Evolutionary conservation across 345 rosid genomes (phyloP).

Genomic region (Zanthoxylum bungeanum): DNA sequence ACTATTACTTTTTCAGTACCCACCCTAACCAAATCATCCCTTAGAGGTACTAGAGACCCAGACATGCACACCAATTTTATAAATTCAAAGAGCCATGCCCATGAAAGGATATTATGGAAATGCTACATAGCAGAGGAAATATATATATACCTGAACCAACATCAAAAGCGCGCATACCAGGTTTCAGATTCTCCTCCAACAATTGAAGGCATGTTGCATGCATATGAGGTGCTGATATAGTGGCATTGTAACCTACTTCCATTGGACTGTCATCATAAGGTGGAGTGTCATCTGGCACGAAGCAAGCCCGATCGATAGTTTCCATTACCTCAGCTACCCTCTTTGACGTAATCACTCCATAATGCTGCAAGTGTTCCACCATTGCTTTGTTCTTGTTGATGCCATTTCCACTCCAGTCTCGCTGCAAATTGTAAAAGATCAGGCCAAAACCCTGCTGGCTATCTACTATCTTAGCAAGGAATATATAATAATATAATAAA

Average conservation of each 20-base stretch:
- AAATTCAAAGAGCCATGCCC: neutral
- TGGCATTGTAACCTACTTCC: slow-evolving; percentile 91
- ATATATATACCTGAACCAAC: slow-evolving; percentile 99
- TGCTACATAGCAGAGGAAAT: neutral
- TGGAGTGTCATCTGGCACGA: slow-evolving; percentile 64
- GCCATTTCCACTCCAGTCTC: slow-evolving; percentile 44
- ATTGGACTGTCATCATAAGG: slow-evolving; percentile 84
- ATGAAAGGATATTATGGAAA: neutral
- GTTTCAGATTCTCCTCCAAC: slow-evolving; percentile 74
- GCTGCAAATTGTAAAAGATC: slow-evolving; percentile 31
- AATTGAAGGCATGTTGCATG: slow-evolving; percentile 92
- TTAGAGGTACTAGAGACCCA: neutral
- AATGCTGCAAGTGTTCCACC: slow-evolving; percentile 69
- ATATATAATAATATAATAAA: neutral
- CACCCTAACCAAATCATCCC: neutral
- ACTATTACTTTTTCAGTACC: neutral
- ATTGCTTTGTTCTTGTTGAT: slow-evolving; percentile 53
- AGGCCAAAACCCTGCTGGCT: neutral
- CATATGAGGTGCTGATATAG: slow-evolving; percentile 99
- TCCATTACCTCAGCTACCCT: slow-evolving; percentile 84
- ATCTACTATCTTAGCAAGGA: neutral
- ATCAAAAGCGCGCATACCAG: slow-evolving; percentile 91
- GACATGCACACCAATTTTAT: neutral
- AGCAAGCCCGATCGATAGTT: slow-evolving; percentile 72
- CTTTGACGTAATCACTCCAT: slow-evolving; percentile 60